phyloP scores from a whole-genome alignment of 164 flowering plant species.

The Vitis vinifera region DNA sequence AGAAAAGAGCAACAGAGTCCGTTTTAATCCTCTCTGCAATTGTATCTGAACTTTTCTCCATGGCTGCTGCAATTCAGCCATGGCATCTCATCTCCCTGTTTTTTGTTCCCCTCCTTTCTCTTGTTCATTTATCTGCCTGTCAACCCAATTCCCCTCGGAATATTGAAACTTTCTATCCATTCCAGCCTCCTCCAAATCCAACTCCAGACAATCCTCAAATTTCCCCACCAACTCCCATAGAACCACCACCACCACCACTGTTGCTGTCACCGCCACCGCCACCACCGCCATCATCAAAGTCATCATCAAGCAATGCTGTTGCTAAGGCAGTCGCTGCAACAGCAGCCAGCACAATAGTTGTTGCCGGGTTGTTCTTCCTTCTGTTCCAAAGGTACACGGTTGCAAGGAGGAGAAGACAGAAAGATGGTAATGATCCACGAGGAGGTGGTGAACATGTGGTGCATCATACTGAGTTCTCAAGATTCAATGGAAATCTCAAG shows the following conservation, averaged over 20 bases:
- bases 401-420: conserved; percentile 13
- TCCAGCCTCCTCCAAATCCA: conserved; percentile 12
- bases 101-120: conserved; percentile 15
- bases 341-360: conserved; percentile 58
- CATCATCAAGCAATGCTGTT: conserved; percentile 21
- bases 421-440: neutral
- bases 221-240: neutral
- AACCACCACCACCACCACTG: conserved; percentile 1
- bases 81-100: conserved; percentile 18
- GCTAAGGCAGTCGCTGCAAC: conserved; percentile 61
- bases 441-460: neutral
- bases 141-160: conserved; percentile 48
- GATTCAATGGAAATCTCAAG: conserved; percentile 50
- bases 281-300: neutral
- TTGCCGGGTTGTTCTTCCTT: conserved; percentile 59
- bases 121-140: conserved; percentile 23
- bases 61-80: conserved; percentile 29
- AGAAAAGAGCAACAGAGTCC: conserved; percentile 2
- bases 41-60: conserved; percentile 9
- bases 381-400: conserved; percentile 24
- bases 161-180: conserved; percentile 39
- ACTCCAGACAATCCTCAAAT: neutral
- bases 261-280: conserved; percentile 3
- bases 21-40: conserved; percentile 11
- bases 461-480: conserved; percentile 20